These are phyloP conservation scores for Globisporangium rhizosaccharum DNA, from an alignment of 352 stramenopile species.

Conservation along the genomic window DNA sequence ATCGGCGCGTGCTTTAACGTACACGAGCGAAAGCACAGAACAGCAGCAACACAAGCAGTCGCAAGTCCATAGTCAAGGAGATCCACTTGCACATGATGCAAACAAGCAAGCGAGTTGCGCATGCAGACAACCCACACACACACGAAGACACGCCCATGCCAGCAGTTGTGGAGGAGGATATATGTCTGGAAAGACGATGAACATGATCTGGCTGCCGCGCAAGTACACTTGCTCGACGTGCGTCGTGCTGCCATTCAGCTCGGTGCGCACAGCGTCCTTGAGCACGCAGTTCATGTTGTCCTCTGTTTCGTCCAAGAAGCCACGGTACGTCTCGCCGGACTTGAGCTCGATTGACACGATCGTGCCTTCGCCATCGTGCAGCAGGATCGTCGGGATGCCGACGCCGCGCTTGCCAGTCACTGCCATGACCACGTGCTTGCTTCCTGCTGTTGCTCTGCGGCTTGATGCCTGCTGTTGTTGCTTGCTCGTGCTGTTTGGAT, in stretches of 20 bases:
- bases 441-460: background rate
- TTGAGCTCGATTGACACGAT: constrained; percentile 88
- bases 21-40: constrained; percentile 19
- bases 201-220: constrained; percentile 82
- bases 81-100: constrained; percentile 16
- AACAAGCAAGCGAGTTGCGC: constrained; percentile 8
- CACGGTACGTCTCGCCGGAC: constrained; percentile 80
- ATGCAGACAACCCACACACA: background rate
- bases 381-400: constrained; percentile 78
- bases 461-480: background rate
- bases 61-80: constrained; percentile 20
- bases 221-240: constrained; percentile 82
- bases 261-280: constrained; percentile 80
- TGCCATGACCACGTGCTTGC: constrained; percentile 34
- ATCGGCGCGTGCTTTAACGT: constrained; percentile 86
- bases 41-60: background rate
- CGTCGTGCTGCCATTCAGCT: constrained; percentile 75
- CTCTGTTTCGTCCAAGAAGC: constrained; percentile 82
- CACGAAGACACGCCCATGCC: background rate
- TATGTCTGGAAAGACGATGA: constrained; percentile 88
- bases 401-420: constrained; percentile 83
- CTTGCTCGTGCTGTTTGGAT: background rate
- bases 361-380: constrained; percentile 83
- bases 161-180: constrained; percentile 47
- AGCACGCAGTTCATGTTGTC: constrained; percentile 91